Evolutionary conservation across 2,329 filamentous ascomycete species (phyloP).

Genomic region (Fusarium sp.): DNA sequence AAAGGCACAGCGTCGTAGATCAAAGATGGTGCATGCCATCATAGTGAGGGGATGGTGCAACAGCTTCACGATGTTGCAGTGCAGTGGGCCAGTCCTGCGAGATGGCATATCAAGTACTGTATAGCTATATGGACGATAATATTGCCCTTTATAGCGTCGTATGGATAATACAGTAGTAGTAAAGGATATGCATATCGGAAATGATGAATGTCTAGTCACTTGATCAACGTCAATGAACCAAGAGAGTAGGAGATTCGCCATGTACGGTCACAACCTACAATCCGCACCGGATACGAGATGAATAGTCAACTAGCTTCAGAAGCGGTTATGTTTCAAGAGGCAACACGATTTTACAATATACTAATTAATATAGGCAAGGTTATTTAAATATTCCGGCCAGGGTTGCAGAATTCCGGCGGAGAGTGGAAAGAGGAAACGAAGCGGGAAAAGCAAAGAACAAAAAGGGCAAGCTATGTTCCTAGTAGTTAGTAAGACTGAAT

Average conservation of each 20-base stretch:
- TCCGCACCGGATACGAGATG: constrained; percentile 4
- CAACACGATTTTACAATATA: background rate
- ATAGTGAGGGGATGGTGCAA: constrained; percentile 17
- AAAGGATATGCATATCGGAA: constrained; percentile 1
- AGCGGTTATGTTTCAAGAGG: constrained; percentile 25
- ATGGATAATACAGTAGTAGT: background rate
- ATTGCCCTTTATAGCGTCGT: constrained; percentile 1
- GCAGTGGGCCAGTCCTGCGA: constrained; percentile 1
- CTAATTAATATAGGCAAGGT: constrained; percentile 12
- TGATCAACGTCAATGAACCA: constrained; percentile 13
- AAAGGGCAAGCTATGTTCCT: background rate
- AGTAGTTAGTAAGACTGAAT: constrained; percentile 1
- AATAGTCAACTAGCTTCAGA: background rate
- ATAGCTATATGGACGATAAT: background rate
- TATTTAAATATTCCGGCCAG: constrained; percentile 7
- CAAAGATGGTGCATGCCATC: constrained; percentile 3
- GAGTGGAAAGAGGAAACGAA: constrained; percentile 13
- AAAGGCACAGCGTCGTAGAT: constrained; percentile 21
- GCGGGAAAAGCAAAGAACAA: constrained; percentile 11
- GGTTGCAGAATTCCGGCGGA: constrained; percentile 3
- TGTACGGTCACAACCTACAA: background rate
- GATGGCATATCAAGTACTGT: constrained; percentile 6
- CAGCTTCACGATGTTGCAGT: constrained; percentile 19
- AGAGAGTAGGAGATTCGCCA: constrained; percentile 1
- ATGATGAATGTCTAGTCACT: constrained; percentile 3